These are phyloP conservation scores for Diplotaxis tenuifolia DNA, from an alignment of 345 rosid genomes.

Conservation along the genomic window DNA sequence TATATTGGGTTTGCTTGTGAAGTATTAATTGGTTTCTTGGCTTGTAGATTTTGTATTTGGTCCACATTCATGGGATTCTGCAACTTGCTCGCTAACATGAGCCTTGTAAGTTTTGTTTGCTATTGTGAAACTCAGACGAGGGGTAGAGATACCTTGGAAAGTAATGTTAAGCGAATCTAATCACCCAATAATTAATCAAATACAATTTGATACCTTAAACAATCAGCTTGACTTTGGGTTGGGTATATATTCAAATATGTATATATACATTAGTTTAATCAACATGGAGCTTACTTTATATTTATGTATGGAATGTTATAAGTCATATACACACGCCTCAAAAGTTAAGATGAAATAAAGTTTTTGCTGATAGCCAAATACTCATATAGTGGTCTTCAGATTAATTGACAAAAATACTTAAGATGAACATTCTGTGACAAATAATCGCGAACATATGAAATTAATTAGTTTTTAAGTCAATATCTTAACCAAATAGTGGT, in stretches of 20 bases:
- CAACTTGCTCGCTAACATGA: slow-evolving; percentile 25
- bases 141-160: slow-evolving; percentile 12
- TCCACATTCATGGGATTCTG: slow-evolving; percentile 19
- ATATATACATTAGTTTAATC: slow-evolving; percentile 9
- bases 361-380: too few species aligned
- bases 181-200: background rate
- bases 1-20: slow-evolving; percentile 27
- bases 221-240: slow-evolving; percentile 14
- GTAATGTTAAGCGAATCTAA: background rate
- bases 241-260: background rate
- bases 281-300: slow-evolving; percentile 11
- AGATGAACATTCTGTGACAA: too few species aligned
- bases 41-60: slow-evolving; percentile 33
- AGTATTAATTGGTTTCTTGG: slow-evolving; percentile 36
- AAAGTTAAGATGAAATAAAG: background rate
- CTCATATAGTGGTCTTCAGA: too few species aligned
- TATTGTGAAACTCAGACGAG: slow-evolving; percentile 14
- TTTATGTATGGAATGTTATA: slow-evolving; percentile 24
- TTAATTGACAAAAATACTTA: too few species aligned
- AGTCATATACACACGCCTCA: background rate
- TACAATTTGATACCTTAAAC: slow-evolving; percentile 23
- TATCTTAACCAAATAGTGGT: too few species aligned
- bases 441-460: too few species aligned
- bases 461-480: too few species aligned
- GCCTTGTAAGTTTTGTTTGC: slow-evolving; percentile 7